These are phyloP conservation scores for Phellopilus nigrolimitatus DNA, from an alignment of 1,284 basidiomycete species.

Conservation along the genomic window DNA sequence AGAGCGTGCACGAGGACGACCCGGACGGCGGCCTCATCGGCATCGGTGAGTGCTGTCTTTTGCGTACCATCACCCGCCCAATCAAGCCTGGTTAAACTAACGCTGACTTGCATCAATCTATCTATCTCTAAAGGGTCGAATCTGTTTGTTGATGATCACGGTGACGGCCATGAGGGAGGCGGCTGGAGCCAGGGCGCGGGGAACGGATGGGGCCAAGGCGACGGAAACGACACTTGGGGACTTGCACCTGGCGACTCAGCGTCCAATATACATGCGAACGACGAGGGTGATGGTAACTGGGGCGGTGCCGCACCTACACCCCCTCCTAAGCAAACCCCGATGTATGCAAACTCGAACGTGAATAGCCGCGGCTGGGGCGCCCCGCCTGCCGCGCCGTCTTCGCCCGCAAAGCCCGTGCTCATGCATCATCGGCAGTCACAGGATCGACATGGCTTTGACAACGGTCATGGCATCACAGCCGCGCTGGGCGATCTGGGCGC, in stretches of 20 bases:
- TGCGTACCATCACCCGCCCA: no score
- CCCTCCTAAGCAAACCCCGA: background rate
- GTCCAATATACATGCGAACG: background rate
- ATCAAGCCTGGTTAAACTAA: no score
- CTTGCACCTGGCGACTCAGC: slow-evolving; percentile 3
- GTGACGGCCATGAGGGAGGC: no score
- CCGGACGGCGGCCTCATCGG: background rate
- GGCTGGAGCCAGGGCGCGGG: no score
- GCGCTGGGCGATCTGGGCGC: background rate
- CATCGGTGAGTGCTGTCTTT: background rate
- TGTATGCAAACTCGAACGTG: background rate
- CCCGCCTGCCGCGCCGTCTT: background rate
- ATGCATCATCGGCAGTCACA: background rate
- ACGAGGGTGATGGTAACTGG: background rate
- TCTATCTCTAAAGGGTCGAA: no score
- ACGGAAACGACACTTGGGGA: background rate
- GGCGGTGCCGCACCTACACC: background rate
- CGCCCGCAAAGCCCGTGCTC: background rate
- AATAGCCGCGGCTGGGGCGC: slow-evolving; percentile 1
- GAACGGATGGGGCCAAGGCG: background rate
- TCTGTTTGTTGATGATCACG: no score
- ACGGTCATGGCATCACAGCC: background rate
- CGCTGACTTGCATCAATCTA: no score
- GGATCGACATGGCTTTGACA: background rate
- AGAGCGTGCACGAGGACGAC: slow-evolving; percentile 2